A percentile compares a stretch with the other conserved stretches of the same genome.
Conservation (phyloP, 2,329 filamentous ascomycete species). For the Camillea tinctor region DNA sequence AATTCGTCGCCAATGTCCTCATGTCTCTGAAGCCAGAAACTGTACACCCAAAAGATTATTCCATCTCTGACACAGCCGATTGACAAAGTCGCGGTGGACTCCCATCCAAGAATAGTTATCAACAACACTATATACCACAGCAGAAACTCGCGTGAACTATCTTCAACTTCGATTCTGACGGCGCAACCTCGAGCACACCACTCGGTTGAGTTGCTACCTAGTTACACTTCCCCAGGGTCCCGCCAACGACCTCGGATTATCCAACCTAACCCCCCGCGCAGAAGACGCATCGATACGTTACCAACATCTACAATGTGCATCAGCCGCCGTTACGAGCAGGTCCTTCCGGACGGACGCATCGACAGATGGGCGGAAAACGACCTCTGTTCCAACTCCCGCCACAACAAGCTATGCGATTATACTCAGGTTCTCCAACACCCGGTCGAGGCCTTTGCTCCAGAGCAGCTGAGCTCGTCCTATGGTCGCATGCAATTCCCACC, state of each 20-base stretch:
- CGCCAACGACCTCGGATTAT: slow-evolving; percentile 20
- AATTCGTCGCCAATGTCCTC: slow-evolving; percentile 19
- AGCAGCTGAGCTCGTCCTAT: slow-evolving; percentile 32
- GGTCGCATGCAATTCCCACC: slow-evolving; percentile 39
- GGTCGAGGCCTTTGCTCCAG: slow-evolving; percentile 34
- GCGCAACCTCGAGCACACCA: slow-evolving; percentile 11
- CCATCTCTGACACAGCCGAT: slow-evolving; percentile 21
- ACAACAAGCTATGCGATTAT: slow-evolving; percentile 42
- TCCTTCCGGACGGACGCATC: slow-evolving; percentile 45
- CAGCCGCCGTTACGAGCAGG: slow-evolving; percentile 45
- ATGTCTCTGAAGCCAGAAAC: slow-evolving; percentile 22
- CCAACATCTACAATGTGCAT: slow-evolving; percentile 47
- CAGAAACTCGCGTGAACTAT: slow-evolving; percentile 13
- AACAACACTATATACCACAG: slow-evolving; percentile 26
- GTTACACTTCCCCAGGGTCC: slow-evolving; percentile 7
- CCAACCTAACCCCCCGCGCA: slow-evolving; percentile 25
- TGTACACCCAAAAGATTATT: slow-evolving; percentile 17
- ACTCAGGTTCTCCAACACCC: slow-evolving; percentile 42
- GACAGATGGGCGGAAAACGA: slow-evolving; percentile 33
- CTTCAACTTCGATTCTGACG: slow-evolving; percentile 11
- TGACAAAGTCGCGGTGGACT: slow-evolving; percentile 23
- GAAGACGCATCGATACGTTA: slow-evolving; percentile 25
- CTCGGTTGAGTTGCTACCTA: slow-evolving; percentile 13
- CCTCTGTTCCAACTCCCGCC: slow-evolving; percentile 40
- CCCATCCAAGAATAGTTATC: slow-evolving; percentile 24